phyloP scores from a whole-genome alignment of 2,329 filamentous ascomycete species.

The Harringtonia lauricola region DNA sequence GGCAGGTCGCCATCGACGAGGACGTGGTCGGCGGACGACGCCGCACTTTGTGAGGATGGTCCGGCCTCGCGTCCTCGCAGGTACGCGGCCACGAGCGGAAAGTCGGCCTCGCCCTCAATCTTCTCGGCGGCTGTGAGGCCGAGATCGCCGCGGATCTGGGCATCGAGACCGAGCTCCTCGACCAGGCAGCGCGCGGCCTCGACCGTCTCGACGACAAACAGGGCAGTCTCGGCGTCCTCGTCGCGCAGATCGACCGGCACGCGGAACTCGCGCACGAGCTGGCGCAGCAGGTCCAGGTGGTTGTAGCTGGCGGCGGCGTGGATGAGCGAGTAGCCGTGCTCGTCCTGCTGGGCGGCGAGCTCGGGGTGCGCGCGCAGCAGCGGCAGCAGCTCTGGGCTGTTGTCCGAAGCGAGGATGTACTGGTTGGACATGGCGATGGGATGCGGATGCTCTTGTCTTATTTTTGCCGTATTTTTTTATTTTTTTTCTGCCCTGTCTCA shows the following conservation, averaged over 20 bases:
- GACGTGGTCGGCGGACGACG: constrained; percentile 15
- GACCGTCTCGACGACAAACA: constrained; percentile 81
- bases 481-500: no score
- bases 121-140: constrained; percentile 73
- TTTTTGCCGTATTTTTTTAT: no score
- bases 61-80: constrained; percentile 25
- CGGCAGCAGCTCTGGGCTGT: constrained; percentile 59
- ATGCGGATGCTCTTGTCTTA: not conserved
- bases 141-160: constrained; percentile 55
- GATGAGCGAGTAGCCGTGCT: constrained; percentile 86
- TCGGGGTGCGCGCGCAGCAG: constrained; percentile 63
- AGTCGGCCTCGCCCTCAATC: constrained; percentile 68
- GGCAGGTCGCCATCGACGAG: constrained; percentile 30
- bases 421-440: constrained; percentile 48
- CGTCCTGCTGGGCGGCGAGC: constrained; percentile 73
- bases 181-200: constrained; percentile 70
- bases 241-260: constrained; percentile 76
- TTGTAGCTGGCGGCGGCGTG: constrained; percentile 92
- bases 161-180: constrained; percentile 68
- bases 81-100: constrained; percentile 64
- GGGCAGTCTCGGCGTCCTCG: constrained; percentile 86
- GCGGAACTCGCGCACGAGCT: constrained; percentile 63
- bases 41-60: constrained; percentile 6
- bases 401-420: constrained; percentile 73
- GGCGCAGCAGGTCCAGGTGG: constrained; percentile 68